phyloP scores from a whole-genome alignment of 257 asterid genomes.

The Nicotiana otophora region DNA sequence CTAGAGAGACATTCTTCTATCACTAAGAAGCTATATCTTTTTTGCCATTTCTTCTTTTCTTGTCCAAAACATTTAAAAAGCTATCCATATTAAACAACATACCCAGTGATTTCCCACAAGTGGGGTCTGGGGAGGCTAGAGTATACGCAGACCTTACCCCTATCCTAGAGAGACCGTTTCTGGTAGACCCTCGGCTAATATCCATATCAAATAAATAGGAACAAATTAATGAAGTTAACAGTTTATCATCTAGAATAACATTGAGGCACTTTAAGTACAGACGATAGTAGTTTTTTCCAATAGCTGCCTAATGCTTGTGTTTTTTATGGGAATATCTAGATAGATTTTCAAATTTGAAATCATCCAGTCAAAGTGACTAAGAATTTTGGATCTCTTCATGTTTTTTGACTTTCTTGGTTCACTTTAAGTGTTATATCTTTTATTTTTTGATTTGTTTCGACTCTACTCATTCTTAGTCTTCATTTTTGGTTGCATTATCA shows the following conservation, averaged over 20 bases:
- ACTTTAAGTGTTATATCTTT: neutral
- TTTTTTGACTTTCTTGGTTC: neutral
- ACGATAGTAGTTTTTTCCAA: neutral
- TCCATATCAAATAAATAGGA: neutral
- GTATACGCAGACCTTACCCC: no score
- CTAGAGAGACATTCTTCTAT: neutral
- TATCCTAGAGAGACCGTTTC: no score
- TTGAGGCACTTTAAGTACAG: neutral
- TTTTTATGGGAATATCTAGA: neutral
- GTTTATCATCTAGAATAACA: neutral
- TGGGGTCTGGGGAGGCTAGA: no score
- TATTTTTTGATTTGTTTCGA: neutral
- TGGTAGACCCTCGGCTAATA: no score
- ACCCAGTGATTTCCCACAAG: no score
- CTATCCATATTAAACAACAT: neutral
- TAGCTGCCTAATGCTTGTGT: neutral
- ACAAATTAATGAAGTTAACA: no score
- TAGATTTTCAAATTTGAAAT: neutral
- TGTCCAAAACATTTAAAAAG: neutral
- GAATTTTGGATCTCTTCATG: neutral
- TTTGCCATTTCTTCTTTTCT: neutral
- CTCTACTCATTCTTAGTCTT: neutral
- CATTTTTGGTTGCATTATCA: slow-evolving; percentile 8
- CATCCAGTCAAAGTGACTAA: neutral
- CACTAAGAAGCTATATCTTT: neutral